Base-by-base conservation (phyloP, 1,284 basidiomycete genomes). In the Peniophora sp. region DNA sequence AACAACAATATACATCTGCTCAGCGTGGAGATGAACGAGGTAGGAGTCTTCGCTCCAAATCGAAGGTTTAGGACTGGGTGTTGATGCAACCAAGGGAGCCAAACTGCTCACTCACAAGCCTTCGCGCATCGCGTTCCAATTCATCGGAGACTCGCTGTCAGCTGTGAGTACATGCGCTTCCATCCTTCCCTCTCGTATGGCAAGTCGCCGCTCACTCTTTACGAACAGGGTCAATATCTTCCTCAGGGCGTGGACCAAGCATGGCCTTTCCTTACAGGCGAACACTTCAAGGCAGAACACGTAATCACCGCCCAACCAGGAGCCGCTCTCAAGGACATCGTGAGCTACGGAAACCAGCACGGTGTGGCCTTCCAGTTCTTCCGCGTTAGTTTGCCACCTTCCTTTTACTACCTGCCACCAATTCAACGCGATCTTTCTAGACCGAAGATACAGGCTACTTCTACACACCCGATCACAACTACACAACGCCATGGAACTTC, bases 401-500 rank as follows among this genome's bases (percentile, higher is more conserved):
- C n/a, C n/a, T n/a, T n/a, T n/a, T n/a, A 45, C n/a, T 19, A 35
- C n/a, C 6, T 36, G 36, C 35, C 23, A n/a, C 36, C 45, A 35
- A 24, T 32, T 50, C 25, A 55, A 24, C n/a, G 24, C 50, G 24
- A 53, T 12, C 8, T 14, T 14, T 20, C 44, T 52, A 79, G 75
- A 79, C 78, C 0, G 78, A 81, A 58, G 77, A 81, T 55, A 75
- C 72, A 0, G 78, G 78, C 0, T 81, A 70, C 55, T 77, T 67
- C 55, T 75, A 73, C 56, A 74, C 75, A 1, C 64, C 68, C 2
- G 74, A 79, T 55, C 78, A 81, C 61, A 80, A 81, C 58, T 81
- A 67, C 60, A 81, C 78, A 1, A 81, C 79, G 0, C 73, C 75
- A 1, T 81, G 79, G 78, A 58, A 79, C 54, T 81, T 83, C 55